A percentile compares a stretch with the other conserved stretches of the same genome.
These are phyloP conservation scores for Penium margaritaceum DNA, from an alignment of 139 green algal genomes.

Conservation along the genomic window DNA sequence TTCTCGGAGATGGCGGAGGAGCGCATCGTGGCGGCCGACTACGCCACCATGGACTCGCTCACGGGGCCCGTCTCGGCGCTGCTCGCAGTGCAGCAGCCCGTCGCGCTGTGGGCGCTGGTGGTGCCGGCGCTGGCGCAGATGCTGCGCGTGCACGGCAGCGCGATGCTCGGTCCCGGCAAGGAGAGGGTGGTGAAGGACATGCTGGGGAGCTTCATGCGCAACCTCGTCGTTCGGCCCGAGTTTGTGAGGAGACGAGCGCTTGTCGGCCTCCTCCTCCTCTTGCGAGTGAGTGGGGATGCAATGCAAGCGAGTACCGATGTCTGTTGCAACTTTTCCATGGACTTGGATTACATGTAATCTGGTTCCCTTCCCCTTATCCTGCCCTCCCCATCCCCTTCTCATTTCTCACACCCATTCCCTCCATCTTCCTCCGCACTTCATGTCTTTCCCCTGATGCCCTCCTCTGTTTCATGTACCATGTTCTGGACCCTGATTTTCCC, in stretches of 20 bases:
- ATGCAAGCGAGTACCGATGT: background rate
- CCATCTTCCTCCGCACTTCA: background rate
- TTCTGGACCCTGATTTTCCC: background rate
- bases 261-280: background rate
- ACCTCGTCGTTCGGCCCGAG: background rate
- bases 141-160: background rate
- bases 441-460: background rate
- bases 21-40: slow-evolving; percentile 12
- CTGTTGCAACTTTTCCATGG: background rate
- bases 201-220: background rate
- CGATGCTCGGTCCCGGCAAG: background rate
- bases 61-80: slow-evolving; percentile 5
- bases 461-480: background rate
- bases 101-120: background rate
- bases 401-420: background rate
- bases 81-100: slow-evolving; percentile 1
- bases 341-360: background rate
- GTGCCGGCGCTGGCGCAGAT: background rate
- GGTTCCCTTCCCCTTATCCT: background rate
- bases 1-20: slow-evolving; percentile 17
- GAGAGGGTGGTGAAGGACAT: background rate
- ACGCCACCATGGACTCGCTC: slow-evolving; percentile 27
- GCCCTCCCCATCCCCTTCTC: background rate
- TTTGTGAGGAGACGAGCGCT: background rate
- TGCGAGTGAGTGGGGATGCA: background rate